phyloP scores from a whole-genome alignment of 345 rosid species.

The Pistacia atlantica region DNA sequence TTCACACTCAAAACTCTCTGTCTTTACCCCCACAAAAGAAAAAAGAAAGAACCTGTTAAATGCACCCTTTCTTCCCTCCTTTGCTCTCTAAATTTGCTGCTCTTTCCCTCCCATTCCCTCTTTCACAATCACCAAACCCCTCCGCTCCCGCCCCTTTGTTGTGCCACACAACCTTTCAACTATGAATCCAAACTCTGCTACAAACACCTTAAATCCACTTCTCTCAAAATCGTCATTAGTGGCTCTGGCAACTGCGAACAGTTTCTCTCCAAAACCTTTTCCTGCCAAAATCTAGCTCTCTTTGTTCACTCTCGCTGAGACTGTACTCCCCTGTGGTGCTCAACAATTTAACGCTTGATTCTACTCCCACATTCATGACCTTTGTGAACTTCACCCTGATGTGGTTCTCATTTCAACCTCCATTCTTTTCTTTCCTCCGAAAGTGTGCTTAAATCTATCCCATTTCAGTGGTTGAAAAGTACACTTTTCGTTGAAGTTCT shows the following conservation, averaged over 20 bases:
- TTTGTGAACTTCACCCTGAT: slow-evolving; percentile 62
- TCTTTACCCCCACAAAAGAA: no score
- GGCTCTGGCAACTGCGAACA: no score
- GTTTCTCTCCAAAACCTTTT: no score
- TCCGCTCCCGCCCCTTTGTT: background rate
- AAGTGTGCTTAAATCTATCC: slow-evolving; percentile 50
- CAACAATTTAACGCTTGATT: no score
- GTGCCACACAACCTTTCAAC: slow-evolving; percentile 66
- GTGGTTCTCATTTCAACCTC: slow-evolving; percentile 82
- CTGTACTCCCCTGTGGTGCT: no score
- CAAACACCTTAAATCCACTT: slow-evolving; percentile 37
- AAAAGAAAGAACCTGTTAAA: no score
- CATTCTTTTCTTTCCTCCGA: slow-evolving; percentile 59
- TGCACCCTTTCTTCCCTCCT: background rate
- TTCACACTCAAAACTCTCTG: no score
- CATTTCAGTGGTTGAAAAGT: slow-evolving; percentile 66
- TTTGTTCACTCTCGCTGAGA: no score
- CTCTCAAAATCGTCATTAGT: slow-evolving; percentile 40
- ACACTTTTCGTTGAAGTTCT: slow-evolving; percentile 77
- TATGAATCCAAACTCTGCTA: slow-evolving; percentile 49
- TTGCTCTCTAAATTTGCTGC: background rate
- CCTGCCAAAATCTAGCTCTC: no score
- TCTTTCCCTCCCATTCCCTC: slow-evolving; percentile 18
- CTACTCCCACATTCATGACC: no score
- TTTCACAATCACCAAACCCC: slow-evolving; percentile 16